These are phyloP conservation scores for Eutrema salsugineum DNA, from an alignment of 441 rosid species.

Conservation along the genomic window DNA sequence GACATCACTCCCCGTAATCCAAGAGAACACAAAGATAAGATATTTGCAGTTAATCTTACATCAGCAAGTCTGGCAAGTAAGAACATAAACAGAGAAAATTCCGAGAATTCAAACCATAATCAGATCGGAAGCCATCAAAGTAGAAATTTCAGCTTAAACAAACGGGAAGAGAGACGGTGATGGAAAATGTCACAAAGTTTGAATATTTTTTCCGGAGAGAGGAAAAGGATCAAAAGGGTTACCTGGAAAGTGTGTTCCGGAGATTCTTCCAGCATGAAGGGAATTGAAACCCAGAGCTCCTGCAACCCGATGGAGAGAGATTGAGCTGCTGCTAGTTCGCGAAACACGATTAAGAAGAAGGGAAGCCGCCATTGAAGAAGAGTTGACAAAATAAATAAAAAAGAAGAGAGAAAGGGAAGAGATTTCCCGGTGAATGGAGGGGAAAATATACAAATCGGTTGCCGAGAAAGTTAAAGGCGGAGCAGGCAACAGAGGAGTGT, in stretches of 20 bases:
- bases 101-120: not conserved
- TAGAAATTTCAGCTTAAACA: not conserved
- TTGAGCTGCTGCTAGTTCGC: constrained; percentile 26
- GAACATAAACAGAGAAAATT: not conserved
- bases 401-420: not conserved
- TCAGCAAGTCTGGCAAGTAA: not conserved
- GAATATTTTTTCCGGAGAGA: not conserved
- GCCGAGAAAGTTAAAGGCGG: not conserved
- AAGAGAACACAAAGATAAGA: not conserved
- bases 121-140: not conserved
- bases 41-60: not conserved
- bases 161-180: not conserved
- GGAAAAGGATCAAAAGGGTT: not conserved
- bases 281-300: constrained; percentile 28
- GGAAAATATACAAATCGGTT: not conserved
- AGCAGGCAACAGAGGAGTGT: not conserved
- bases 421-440: constrained; percentile 2
- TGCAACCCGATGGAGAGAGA: constrained; percentile 18
- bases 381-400: not conserved
- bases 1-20: not conserved
- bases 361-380: constrained; percentile 34
- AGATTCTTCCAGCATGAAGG: constrained; percentile 19
- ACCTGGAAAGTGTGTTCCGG: constrained; percentile 45
- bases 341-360: constrained; percentile 31
- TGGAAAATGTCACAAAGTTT: not conserved